Base-by-base conservation (phyloP, 1,139 yeast species). In the Taphrina wiesneri region DNA sequence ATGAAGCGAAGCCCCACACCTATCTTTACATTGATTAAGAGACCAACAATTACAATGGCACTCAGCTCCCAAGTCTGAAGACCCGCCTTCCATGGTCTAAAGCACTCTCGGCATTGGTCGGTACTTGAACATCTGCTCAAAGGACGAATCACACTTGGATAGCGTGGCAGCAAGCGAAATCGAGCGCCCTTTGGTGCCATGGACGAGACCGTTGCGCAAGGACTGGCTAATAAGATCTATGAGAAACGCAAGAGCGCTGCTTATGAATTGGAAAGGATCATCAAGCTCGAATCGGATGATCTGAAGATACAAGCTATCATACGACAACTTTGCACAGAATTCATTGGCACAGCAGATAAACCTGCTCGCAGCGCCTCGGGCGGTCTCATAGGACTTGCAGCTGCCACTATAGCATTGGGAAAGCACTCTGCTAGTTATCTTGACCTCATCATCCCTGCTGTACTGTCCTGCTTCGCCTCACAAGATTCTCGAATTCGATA, bases 191-290 rank as follows among this genome's bases (percentile, higher is more conserved):
- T 19, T 39, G 19, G 43, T 39, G 28, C 28, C 21, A 43, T 57
- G 63, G 67, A 65, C 17, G 63, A 51, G 9, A n/a, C 53, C 32
- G 30, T 65, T 26, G 66, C 57, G 34, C 88, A 90, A 75, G 97
- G 96, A 57, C 82, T 93, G 63, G 86, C 88, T 71, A 97, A 95
- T 76, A 86, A 96, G 68, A 85, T 93, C 57, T 93, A 93, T 75
- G 99, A 95, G 73, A 92, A 91, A 77, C 84, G 99, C 61, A 93
- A 93, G 75, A 88, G 93, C 1, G 96, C 98, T 0, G 99, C 99
- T 0, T 82, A 88, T 70, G 97, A 91, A 74, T 81, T 93, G 62
- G 99, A 93, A 74, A 51, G 63, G 69, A 36, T 41, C 6, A 28
- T 41, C 9, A 56, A 45, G 23, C 30, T 21, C 32, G 62, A 46